These are phyloP conservation scores for Russula emetica DNA, from an alignment of 768 basidiomycete species.

Conservation along the genomic window DNA sequence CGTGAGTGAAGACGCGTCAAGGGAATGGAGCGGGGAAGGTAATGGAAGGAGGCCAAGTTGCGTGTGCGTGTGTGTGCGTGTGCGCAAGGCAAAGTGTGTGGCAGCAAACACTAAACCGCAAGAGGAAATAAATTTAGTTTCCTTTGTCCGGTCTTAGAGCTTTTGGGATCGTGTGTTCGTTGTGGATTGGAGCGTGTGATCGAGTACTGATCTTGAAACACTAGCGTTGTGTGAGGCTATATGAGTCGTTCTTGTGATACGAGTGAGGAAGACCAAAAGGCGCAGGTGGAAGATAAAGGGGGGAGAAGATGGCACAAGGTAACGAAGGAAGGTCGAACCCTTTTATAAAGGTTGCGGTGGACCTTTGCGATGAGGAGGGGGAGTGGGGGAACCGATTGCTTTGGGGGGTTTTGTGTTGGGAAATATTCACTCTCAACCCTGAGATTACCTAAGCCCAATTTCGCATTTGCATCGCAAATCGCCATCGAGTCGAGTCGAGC, in stretches of 20 bases:
- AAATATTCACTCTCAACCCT: background rate
- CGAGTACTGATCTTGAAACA: background rate
- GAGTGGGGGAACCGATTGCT: background rate
- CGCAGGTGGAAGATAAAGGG: background rate
- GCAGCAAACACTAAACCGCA: background rate
- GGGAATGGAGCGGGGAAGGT: background rate
- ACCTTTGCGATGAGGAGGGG: background rate
- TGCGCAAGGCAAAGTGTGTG: background rate
- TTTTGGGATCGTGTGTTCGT: background rate
- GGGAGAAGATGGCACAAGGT: background rate
- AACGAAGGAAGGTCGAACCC: background rate
- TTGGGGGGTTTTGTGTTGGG: background rate
- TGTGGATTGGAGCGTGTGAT: background rate
- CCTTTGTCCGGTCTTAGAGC: background rate
- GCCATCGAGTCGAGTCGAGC: background rate
- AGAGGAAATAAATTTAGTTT: background rate
- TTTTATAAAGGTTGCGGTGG: background rate
- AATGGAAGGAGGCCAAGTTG: background rate
- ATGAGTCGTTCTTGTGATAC: no score
- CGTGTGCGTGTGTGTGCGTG: background rate
- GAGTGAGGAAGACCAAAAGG: background rate
- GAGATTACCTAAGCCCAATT: conserved; percentile 13
- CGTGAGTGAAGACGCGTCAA: background rate
- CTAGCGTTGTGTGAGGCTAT: background rate
- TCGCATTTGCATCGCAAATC: background rate